Conservation (phyloP, 208 protist species). For the Leishmania guyanensis region DNA sequence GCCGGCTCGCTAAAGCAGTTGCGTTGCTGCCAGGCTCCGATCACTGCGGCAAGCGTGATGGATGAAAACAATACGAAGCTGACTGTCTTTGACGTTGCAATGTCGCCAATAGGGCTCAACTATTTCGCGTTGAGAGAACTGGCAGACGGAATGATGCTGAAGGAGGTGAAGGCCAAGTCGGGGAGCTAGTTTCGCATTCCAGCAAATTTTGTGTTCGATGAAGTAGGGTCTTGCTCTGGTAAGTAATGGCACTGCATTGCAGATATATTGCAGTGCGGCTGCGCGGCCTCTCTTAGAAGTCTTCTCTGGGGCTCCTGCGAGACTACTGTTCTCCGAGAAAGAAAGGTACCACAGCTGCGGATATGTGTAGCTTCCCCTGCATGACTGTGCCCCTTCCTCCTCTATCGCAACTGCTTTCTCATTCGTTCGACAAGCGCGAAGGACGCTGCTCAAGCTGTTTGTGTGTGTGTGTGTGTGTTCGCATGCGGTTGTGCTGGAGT, state of each 20-base stretch:
- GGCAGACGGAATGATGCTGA: conserved; percentile 69
- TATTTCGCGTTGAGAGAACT: conserved; percentile 76
- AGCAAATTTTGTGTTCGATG: conserved; percentile 24
- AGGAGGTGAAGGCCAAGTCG: conserved; percentile 63
- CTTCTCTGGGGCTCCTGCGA: conserved; percentile 29
- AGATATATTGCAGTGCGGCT: no score
- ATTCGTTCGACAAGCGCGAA: background rate
- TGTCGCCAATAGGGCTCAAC: conserved; percentile 4
- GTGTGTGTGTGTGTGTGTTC: background rate
- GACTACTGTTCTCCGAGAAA: conserved; percentile 30
- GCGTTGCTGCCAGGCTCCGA: conserved; percentile 73
- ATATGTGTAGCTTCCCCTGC: conserved; percentile 17
- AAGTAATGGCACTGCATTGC: no score
- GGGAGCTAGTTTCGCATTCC: conserved; percentile 41
- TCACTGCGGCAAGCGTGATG: conserved; percentile 80
- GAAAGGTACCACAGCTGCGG: no score
- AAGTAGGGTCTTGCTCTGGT: conserved; percentile 12
- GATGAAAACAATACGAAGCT: conserved; percentile 94
- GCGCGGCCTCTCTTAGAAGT: no score
- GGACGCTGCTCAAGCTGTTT: background rate
- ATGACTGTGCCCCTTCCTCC: background rate
- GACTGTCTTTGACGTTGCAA: conserved; percentile 84
- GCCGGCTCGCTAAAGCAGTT: conserved; percentile 80
- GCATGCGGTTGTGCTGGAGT: background rate
- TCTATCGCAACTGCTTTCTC: background rate